Percentiles rank a stretch among this genome's conserved stretches.
phyloP scores from a whole-genome alignment of 2,329 filamentous ascomycete species.

The Trichoderma atrobrunneum region DNA sequence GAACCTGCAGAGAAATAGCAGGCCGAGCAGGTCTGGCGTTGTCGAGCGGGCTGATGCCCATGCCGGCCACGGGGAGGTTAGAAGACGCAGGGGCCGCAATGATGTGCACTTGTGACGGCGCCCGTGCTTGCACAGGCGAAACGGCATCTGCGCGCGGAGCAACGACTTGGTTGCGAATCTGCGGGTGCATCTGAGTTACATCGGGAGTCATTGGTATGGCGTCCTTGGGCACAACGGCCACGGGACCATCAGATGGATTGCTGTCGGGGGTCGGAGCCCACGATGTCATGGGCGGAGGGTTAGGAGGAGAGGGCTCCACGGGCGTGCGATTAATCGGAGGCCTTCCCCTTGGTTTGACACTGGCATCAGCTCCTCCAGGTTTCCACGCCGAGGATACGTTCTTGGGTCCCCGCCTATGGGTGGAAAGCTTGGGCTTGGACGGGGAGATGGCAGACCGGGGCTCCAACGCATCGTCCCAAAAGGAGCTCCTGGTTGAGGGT shows the following conservation, averaged over 20 bases:
- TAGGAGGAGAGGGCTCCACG: conserved; percentile 59
- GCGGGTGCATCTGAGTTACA: conserved; percentile 8
- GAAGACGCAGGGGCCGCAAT: not conserved
- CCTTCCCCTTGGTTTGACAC: conserved; percentile 72
- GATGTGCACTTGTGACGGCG: not conserved
- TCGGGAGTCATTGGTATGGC: not conserved
- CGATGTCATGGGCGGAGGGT: conserved; percentile 58
- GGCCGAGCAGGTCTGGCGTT: conserved; percentile 33
- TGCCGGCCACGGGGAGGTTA: not conserved
- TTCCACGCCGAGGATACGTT: conserved; percentile 92
- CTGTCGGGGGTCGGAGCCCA: conserved; percentile 47
- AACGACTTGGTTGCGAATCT: conserved; percentile 4
- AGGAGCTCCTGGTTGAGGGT: conserved; percentile 53
- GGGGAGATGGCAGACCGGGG: conserved; percentile 74
- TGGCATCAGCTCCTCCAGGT: conserved; percentile 56
- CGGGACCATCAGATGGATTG: conserved; percentile 39
- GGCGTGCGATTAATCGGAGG: conserved; percentile 66
- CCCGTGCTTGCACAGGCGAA: not conserved
- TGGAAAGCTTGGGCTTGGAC: conserved; percentile 48
- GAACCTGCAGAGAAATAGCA: conserved; percentile 42
- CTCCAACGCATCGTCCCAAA: conserved; percentile 58
- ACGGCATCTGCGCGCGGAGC: not conserved
- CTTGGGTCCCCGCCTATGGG: conserved; percentile 68
- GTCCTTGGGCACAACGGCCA: not conserved
- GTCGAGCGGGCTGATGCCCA: conserved; percentile 13